Base-by-base conservation (phyloP, 2,329 filamentous ascomycete genomes). In the Allantophomopsis cytisporea region DNA sequence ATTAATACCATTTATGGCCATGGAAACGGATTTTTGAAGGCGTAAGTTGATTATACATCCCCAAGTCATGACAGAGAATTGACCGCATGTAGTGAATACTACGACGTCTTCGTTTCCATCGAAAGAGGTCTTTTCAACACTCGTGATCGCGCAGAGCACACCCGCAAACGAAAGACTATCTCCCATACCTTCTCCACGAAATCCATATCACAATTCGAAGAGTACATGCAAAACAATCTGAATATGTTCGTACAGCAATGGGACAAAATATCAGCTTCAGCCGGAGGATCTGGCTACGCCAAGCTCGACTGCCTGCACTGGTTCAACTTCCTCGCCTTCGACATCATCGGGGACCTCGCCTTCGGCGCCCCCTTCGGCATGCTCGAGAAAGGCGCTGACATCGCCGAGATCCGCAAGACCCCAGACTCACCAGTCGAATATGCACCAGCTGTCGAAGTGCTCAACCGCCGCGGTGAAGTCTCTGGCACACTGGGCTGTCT, bases 81-180 rank as follows among this genome's bases (percentile, higher is more conserved):
- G 36, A 18, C 14, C 14, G 13, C 13, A 35, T 12, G 12, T n/a
- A 84, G 80, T 33, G 79, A 87, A 4, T 93, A 87, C 62, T 93
- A 93, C 51, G 85, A 93, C 50, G 82, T 84, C 37, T 94, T 94
- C 50, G 85, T 93, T 39, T 87, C 82, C 11, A 91, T 93, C 52
- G 73, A 71, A 35, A 74, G 83, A 7, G 85, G 85, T 11, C 68
- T 94, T 12, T 94, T 94, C 73, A 93, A 89, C 60, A 93, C 86
- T 0, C 71, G 86, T n/a, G 75, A 87, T 60, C 73, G 86, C 34
- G 65, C 66, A 0, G 83, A 93, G 52, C 86, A 94, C 59, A 79
- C 79, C 0, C 76, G 86, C 47, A 94, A 94, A 69, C 75, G 86
- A 52, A 93, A 93, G 69, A 78, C 84, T 7, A 75, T 93, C 34